These are phyloP conservation scores for Suillus alpinus DNA, from an alignment of 768 basidiomycete species.

Conservation along the genomic window DNA sequence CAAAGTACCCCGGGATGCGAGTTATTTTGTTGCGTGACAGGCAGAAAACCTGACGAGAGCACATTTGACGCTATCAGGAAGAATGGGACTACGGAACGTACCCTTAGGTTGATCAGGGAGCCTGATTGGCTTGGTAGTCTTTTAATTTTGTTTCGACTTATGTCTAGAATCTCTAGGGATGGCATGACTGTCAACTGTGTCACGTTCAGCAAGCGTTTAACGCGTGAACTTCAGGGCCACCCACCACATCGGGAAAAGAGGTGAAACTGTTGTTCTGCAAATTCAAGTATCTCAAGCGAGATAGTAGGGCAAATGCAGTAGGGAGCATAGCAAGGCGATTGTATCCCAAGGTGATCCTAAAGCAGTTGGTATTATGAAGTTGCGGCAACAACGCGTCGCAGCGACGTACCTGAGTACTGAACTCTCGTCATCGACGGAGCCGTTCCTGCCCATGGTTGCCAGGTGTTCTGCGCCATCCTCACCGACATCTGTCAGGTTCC, in stretches of 20 bases:
- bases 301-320: constrained; percentile 66
- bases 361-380: constrained; percentile 9
- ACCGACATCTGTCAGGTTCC: constrained; percentile 72
- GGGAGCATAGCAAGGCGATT: constrained; percentile 82
- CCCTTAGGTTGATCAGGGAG: constrained; percentile 70
- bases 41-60: constrained; percentile 68
- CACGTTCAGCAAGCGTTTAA: constrained; percentile 12
- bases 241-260: constrained; percentile 82
- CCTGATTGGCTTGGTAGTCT: constrained; percentile 79
- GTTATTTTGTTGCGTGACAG: constrained; percentile 83
- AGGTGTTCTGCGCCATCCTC: constrained; percentile 75
- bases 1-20: constrained; percentile 74
- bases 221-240: constrained; percentile 29
- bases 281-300: constrained; percentile 80
- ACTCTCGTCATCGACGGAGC: constrained; percentile 44
- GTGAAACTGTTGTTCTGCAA: constrained; percentile 82
- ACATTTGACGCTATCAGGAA: constrained; percentile 1
- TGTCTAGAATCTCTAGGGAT: constrained; percentile 89
- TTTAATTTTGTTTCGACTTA: constrained; percentile 89
- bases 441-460: constrained; percentile 53
- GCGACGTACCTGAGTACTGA: constrained; percentile 57
- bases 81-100: constrained; percentile 30
- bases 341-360: constrained; percentile 81
- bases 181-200: constrained; percentile 77
- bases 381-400: constrained; percentile 6